Percentiles rank a stretch among this genome's conserved stretches.
Conservation (phyloP, 805 yeast genomes). For the Clavispora carvajalis region DNA sequence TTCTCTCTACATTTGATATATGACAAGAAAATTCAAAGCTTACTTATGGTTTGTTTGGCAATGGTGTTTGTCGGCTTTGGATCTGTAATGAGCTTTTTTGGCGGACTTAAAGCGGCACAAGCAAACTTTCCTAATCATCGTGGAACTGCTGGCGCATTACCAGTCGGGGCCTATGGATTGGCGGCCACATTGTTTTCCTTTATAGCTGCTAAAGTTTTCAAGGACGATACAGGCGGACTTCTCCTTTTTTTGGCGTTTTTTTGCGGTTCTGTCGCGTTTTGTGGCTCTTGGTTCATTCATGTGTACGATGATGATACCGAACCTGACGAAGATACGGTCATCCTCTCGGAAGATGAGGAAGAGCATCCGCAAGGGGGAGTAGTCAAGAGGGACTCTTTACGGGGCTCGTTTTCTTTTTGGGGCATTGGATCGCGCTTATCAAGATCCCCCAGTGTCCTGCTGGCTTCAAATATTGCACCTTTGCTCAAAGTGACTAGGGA, state of each 20-base stretch:
- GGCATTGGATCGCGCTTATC: slow-evolving; percentile 32
- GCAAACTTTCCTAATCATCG: slow-evolving; percentile 66
- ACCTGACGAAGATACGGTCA: not conserved
- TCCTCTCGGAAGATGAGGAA: not conserved
- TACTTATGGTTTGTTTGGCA: slow-evolving; percentile 42
- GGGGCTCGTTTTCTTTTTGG: slow-evolving; percentile 38
- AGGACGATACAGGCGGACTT: slow-evolving; percentile 49
- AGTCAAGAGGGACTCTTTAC: slow-evolving; percentile 8
- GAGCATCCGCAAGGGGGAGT: not conserved
- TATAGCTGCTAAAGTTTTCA: slow-evolving; percentile 48
- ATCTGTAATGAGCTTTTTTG: slow-evolving; percentile 57
- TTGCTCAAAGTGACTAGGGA: slow-evolving; percentile 2
- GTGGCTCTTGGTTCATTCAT: slow-evolving; percentile 42
- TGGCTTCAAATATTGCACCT: slow-evolving; percentile 8
- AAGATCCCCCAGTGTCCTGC: slow-evolving; percentile 6
- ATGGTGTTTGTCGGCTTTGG: slow-evolving; percentile 60
- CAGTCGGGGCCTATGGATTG: slow-evolving; percentile 65
- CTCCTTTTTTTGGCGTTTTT: slow-evolving; percentile 50
- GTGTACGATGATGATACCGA: slow-evolving; percentile 20
- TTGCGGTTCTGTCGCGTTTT: slow-evolving; percentile 43
- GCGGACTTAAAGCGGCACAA: slow-evolving; percentile 51
- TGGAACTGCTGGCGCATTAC: slow-evolving; percentile 66
- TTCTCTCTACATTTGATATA: slow-evolving; percentile 46
- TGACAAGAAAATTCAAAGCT: slow-evolving; percentile 30
- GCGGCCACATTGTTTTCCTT: slow-evolving; percentile 63